A percentile compares a stretch with the other conserved stretches of the same genome.
These are phyloP conservation scores for Lanmaoa pseudosensibilis DNA, from an alignment of 768 basidiomycete species.

Conservation along the genomic window DNA sequence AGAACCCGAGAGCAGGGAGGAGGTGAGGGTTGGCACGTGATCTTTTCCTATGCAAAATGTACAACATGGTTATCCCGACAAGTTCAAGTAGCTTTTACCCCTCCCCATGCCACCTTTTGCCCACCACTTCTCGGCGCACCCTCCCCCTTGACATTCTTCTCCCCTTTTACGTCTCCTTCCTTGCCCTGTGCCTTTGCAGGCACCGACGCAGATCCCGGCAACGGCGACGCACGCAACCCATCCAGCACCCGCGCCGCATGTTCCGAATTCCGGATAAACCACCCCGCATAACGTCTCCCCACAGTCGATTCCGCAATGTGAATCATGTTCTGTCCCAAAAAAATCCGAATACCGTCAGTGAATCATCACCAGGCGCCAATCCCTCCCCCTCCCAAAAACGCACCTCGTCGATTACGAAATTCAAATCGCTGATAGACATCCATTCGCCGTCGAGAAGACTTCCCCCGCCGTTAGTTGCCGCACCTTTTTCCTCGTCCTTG, in stretches of 20 bases:
- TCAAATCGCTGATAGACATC: conserved; percentile 89
- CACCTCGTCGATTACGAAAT: conserved; percentile 94
- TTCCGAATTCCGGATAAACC: conserved; percentile 97
- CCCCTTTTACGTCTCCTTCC: conserved; percentile 18
- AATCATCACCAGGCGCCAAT: too few species aligned
- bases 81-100: conserved; percentile 32
- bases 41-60: not conserved
- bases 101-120: conserved; percentile 58
- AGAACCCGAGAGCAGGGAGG: too few species aligned
- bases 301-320: conserved; percentile 95
- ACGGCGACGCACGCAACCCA: conserved; percentile 59
- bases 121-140: conserved; percentile 41
- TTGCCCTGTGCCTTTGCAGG: conserved; percentile 11
- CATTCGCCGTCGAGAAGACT: conserved; percentile 81
- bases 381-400: conserved; percentile 26
- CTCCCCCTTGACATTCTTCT: conserved; percentile 28
- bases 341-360: too few species aligned
- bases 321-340: conserved; percentile 81
- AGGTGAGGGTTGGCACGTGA: conserved; percentile 3
- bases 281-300: conserved; percentile 90
- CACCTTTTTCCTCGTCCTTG: conserved; percentile 35
- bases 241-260: conserved; percentile 86
- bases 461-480: conserved; percentile 28
- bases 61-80: too few species aligned
- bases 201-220: too few species aligned